phyloP scores from a whole-genome alignment of 768 basidiomycete species.

The Xerocomellus dryophilus region DNA sequence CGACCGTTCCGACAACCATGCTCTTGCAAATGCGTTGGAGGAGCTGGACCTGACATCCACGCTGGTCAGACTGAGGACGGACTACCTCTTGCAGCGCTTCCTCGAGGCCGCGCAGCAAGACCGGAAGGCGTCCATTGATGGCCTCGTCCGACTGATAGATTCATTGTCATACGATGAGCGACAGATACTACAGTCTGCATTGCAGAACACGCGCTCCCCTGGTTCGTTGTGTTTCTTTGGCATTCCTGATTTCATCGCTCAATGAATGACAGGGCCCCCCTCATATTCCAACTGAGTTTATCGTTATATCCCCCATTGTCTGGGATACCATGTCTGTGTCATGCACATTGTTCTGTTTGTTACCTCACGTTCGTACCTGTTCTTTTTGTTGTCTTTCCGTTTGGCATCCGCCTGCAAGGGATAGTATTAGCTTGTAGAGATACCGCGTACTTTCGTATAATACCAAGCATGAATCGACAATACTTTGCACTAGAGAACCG shows the following conservation, averaged over 20 bases:
- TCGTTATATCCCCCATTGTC: background rate
- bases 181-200: conserved; percentile 52
- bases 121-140: conserved; percentile 71
- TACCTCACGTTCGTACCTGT: background rate
- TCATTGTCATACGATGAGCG: conserved; percentile 72
- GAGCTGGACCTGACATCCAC: conserved; percentile 63
- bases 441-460: conserved; percentile 20
- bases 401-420: background rate
- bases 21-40: conserved; percentile 65
- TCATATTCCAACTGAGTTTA: conserved; percentile 35
- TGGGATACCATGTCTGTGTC: conserved; percentile 4
- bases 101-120: conserved; percentile 69
- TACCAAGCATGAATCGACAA: conserved; percentile 11
- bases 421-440: conserved; percentile 16
- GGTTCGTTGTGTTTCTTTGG: conserved; percentile 41
- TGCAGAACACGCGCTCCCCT: conserved; percentile 59
- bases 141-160: conserved; percentile 71
- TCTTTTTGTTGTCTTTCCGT: conserved; percentile 4
- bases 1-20: conserved; percentile 50
- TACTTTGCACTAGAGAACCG: background rate
- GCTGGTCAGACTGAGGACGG: conserved; percentile 61
- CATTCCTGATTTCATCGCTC: background rate
- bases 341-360: conserved; percentile 1
- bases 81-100: conserved; percentile 64
- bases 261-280: conserved; percentile 35